Evolutionary conservation across 352 stramenopile species (phyloP).

Genomic region (Phytophthora chlamydospora): DNA sequence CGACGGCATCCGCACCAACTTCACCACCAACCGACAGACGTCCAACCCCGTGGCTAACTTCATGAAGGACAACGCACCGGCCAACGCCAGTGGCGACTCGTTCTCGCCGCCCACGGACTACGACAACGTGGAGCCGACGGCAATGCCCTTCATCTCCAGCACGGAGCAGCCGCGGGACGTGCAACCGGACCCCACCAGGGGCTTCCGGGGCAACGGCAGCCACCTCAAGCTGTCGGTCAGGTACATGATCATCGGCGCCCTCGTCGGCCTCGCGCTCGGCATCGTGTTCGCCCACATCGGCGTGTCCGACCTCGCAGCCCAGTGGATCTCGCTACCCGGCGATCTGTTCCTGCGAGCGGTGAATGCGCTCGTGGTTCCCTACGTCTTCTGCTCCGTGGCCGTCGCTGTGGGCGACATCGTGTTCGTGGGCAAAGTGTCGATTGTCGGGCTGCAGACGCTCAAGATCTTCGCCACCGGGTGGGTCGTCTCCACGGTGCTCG

Average conservation of each 20-base stretch:
- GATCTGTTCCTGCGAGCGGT: constrained; percentile 80
- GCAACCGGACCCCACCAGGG: constrained; percentile 31
- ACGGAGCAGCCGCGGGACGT: constrained; percentile 25
- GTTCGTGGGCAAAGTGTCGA: constrained; percentile 73
- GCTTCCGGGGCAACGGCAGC: constrained; percentile 47
- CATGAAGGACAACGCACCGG: constrained; percentile 23
- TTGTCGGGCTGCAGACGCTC: constrained; percentile 70
- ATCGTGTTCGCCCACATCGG: constrained; percentile 50
- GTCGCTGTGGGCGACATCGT: constrained; percentile 81
- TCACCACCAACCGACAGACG: constrained; percentile 40
- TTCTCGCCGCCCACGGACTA: constrained; percentile 41
- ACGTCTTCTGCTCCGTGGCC: constrained; percentile 82
- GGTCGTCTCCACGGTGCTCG: constrained; percentile 52
- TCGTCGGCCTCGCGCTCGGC: constrained; percentile 55
- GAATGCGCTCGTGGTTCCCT: constrained; percentile 79
- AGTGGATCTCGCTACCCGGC: constrained; percentile 73
- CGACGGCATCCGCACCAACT: constrained; percentile 51
- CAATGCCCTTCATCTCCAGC: constrained; percentile 43
- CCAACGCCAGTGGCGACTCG: constrained; percentile 15
- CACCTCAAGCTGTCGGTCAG: constrained; percentile 55
- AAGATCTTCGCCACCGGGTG: constrained; percentile 66
- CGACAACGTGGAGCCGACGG: constrained; percentile 38
- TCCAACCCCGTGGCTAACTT: constrained; percentile 24
- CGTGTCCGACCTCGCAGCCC: constrained; percentile 46
- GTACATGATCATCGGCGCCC: constrained; percentile 60